These are phyloP conservation scores for Karstenula rhodostoma DNA, from an alignment of 2,329 filamentous ascomycete genomes.

Conservation along the genomic window DNA sequence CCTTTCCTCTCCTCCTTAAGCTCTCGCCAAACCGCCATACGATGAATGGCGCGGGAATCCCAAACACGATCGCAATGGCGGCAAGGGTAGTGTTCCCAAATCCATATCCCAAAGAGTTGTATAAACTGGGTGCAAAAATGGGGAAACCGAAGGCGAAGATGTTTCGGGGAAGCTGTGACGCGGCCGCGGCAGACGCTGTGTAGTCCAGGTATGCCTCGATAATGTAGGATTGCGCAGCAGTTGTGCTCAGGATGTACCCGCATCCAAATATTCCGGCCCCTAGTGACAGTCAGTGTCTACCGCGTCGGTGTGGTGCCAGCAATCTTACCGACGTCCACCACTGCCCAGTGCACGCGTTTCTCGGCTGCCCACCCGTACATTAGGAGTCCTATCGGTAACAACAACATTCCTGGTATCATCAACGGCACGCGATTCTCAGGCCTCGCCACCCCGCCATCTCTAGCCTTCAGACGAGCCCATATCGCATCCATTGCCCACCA, in stretches of 20 bases:
- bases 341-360: slow-evolving; percentile 61
- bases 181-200: slow-evolving; percentile 65
- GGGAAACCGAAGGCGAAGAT: slow-evolving; percentile 45
- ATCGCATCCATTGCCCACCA: slow-evolving; percentile 57
- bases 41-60: slow-evolving; percentile 53
- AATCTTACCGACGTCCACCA: slow-evolving; percentile 56
- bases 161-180: slow-evolving; percentile 45
- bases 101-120: slow-evolving; percentile 43
- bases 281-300: neutral
- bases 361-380: slow-evolving; percentile 64
- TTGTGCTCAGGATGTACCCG: slow-evolving; percentile 33
- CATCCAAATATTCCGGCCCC: slow-evolving; percentile 54
- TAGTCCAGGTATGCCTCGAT: slow-evolving; percentile 66
- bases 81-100: slow-evolving; percentile 41
- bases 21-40: slow-evolving; percentile 57
- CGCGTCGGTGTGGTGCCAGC: no score
- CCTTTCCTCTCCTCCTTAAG: slow-evolving; percentile 49
- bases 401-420: slow-evolving; percentile 29
- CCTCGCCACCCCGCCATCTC: slow-evolving; percentile 18
- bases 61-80: slow-evolving; percentile 30
- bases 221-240: slow-evolving; percentile 65
- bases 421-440: slow-evolving; percentile 33
- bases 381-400: slow-evolving; percentile 42
- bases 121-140: slow-evolving; percentile 46
- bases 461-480: slow-evolving; percentile 40